phyloP scores from a whole-genome alignment of 768 basidiomycete genomes.

The Leccinum aurantiacum region DNA sequence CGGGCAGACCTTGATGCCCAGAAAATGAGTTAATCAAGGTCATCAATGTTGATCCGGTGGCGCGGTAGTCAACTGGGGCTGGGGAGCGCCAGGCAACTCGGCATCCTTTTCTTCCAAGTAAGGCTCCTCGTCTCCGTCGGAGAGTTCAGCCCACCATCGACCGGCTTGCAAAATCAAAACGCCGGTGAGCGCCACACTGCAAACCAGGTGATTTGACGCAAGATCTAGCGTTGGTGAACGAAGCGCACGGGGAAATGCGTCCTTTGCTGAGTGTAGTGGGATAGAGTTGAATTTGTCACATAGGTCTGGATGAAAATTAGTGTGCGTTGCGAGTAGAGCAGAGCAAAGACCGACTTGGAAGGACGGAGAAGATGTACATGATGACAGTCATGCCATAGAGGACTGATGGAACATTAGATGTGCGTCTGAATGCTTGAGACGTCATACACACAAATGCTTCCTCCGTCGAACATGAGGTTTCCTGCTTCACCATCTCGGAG shows the following conservation, averaged over 20 bases:
- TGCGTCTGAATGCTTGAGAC: background rate
- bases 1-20: too few species aligned
- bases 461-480: conserved; percentile 91
- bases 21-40: too few species aligned
- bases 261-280: conserved; percentile 49
- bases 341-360: conserved; percentile 61
- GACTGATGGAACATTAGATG: conserved; percentile 46
- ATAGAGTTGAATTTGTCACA: conserved; percentile 57
- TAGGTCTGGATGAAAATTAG: conserved; percentile 43
- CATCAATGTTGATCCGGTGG: conserved; percentile 12
- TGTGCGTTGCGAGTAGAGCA: conserved; percentile 1
- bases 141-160: conserved; percentile 80
- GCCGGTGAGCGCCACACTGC: conserved; percentile 86
- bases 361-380: conserved; percentile 74
- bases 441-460: conserved; percentile 72
- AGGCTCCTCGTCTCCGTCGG: conserved; percentile 57
- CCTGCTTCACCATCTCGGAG: conserved; percentile 73
- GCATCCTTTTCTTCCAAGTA: conserved; percentile 31
- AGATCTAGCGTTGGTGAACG: conserved; percentile 70
- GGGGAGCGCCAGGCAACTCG: conserved; percentile 16
- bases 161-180: conserved; percentile 81
- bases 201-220: conserved; percentile 81
- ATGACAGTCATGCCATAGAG: conserved; percentile 69
- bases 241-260: conserved; percentile 63
- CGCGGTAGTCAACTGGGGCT: conserved; percentile 2